These are phyloP conservation scores for Telfairia occidentalis DNA, from an alignment of 331 rosid species.

Conservation along the genomic window DNA sequence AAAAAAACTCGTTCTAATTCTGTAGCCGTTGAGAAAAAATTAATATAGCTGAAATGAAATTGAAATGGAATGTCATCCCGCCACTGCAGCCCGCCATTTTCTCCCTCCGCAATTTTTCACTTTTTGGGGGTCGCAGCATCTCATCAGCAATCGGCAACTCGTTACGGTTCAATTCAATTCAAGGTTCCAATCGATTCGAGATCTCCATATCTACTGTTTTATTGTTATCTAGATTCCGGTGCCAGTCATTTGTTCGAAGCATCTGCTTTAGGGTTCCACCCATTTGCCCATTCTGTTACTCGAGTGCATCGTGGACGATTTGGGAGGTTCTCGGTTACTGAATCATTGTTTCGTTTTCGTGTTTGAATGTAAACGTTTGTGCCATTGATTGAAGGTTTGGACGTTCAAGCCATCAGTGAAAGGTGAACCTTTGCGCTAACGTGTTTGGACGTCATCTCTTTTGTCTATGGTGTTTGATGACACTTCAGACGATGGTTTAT, in stretches of 20 bases:
- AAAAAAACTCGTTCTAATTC: not conserved
- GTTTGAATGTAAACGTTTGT: not conserved
- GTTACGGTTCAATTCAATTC: too few relatives aligned
- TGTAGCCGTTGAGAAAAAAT: not conserved
- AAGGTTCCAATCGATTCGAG: not conserved
- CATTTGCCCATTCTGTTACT: not conserved
- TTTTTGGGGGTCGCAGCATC: not conserved
- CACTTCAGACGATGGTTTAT: not conserved
- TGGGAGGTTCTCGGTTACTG: not conserved
- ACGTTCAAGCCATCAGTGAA: not conserved
- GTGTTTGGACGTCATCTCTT: not conserved
- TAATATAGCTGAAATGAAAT: not conserved
- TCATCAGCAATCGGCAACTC: not conserved
- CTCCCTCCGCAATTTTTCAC: not conserved
- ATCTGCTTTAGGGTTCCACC: not conserved
- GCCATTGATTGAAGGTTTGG: not conserved
- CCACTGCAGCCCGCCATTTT: conserved; percentile 4
- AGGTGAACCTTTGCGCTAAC: not conserved
- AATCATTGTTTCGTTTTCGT: not conserved
- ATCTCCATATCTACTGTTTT: not conserved
- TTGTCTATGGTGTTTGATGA: not conserved
- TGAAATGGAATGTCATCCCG: not conserved
- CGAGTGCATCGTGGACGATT: not conserved
- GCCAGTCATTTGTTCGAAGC: not conserved
- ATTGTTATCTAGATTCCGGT: not conserved